Evolutionary conservation across 768 basidiomycete genomes (phyloP), one percentile per base, ranked within the genome.

Genomic region (Amanita inopinata): DNA sequence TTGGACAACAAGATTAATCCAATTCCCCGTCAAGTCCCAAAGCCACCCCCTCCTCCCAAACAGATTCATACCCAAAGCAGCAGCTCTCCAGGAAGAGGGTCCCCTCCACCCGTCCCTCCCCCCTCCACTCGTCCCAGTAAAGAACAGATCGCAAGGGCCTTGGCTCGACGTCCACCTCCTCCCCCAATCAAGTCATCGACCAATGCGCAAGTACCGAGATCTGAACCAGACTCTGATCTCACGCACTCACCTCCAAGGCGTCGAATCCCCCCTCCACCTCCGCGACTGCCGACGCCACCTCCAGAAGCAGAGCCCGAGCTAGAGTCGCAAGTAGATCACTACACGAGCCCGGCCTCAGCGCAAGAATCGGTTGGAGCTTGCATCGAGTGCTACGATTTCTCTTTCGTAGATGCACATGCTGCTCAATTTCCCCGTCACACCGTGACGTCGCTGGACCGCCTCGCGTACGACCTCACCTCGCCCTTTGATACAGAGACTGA

Each of bases 351-450:
- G 5, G 37, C 32, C 47, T n/a, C n/a, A n/a, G n/a, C n/a, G n/a
- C n/a, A 43, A 41, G 35, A 33, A 19, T 27, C 25, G 6, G 38
- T 36, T 11, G 24, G 30, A 6, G 38, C 33, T 6, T 73, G 71
- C 43, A 47, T 68, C 15, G 64, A 66, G 47, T 73, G 70, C 52
- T 58, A 63, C 45, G 65, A 69, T 51, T 71, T 69, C 44, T 58
- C 63, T 12, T 36, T 49, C 31, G 65, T 67, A 24, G 71, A 73
- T 42, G 56, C 55, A 1, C 70, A 71, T 46, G 69, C 70, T 5
- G 56, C 66, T 0, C 57, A 51, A 10, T 71, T 69, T 46, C 70
- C 70, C 17, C 64, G 68, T 8, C 54, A 66, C 35, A 56, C 57
- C 4, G 64, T 70, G 1, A 45, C 53, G 15, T 65, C 66, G 2